Evolutionary conservation across 345 rosid species (phyloP), one percentile per base, ranked within the genome.

Genomic region (Eucalyptus cloeziana): DNA sequence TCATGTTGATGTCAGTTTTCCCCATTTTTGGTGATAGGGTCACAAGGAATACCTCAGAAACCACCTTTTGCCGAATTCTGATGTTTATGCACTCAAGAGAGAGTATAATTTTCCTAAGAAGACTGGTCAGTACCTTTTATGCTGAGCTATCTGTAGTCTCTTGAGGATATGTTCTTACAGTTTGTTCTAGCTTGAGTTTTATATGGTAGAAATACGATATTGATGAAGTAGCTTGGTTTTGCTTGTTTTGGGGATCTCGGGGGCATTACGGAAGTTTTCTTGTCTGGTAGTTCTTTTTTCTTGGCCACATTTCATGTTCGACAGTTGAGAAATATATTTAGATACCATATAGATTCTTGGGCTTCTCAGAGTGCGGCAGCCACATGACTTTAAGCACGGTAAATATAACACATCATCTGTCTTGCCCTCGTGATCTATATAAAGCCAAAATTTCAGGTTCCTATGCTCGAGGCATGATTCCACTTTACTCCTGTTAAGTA

Each of bases 41-140:
- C 88, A 86, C 60, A 90, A 90, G 86, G 91, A 90, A 71, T 90
- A 88, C 67, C 88, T 90, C 80, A 88, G 91, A 71, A 90, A 90
- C 90, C 90, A 90, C 89, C 79, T 90, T 22, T 81, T 56, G 88
- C 91, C 90, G 4, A 90, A 90, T 58, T 86, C 91, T 86, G 87
- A 89, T 14, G 88, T 89, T n/a, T 88, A 88, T 47, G 87, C 80
- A 54, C 88, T 52, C 40, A 49, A 47, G 76, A 90, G 81, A 24
- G 91, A 88, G 69, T 90, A 86, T 31, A n/a, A 90, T 52, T 90
- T 88, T 85, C 62, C 91, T 16, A 90, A 86, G 56, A 90, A 88
- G 88, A 90, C 86, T 31, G 91, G 91, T 90, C n/a, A 86, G 64
- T 90, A 40, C 67, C 60, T 15, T 52, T 86, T 17, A 62, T 9